Evolutionary conservation across 371 early-diverging fungal genomes (phyloP).

Genomic region (Zancudomyces culisetae): DNA sequence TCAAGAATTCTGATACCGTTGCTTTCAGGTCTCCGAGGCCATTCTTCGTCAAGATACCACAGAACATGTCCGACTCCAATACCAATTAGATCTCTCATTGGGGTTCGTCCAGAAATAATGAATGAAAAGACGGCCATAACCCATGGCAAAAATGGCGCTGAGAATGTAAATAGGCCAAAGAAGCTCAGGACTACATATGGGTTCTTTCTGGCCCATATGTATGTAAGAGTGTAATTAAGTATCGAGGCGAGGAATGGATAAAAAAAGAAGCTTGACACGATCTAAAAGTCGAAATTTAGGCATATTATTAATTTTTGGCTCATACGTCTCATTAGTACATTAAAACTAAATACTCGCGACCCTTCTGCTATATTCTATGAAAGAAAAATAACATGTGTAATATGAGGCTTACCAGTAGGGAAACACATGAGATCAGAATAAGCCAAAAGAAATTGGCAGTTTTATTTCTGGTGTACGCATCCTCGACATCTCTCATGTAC

Average conservation of each 20-base stretch:
- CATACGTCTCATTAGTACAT: neutral
- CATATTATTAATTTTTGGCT: too few relatives aligned
- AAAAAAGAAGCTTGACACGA: slow-evolving; percentile 33
- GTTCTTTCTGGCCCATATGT: slow-evolving; percentile 89
- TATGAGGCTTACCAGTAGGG: slow-evolving; percentile 28
- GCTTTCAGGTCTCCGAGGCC: slow-evolving; percentile 38
- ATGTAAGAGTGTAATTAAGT: slow-evolving; percentile 70
- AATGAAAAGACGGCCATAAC: slow-evolving; percentile 62
- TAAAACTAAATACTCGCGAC: neutral
- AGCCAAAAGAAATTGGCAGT: slow-evolving; percentile 82
- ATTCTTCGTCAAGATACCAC: slow-evolving; percentile 86
- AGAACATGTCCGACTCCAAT: slow-evolving; percentile 81
- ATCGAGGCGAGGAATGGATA: slow-evolving; percentile 71
- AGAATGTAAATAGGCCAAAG: slow-evolving; percentile 68
- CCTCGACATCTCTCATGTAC: slow-evolving; percentile 84
- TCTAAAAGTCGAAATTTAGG: too few relatives aligned
- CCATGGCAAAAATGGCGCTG: slow-evolving; percentile 88
- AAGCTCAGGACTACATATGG: slow-evolving; percentile 68
- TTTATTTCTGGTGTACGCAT: slow-evolving; percentile 72
- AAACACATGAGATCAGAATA: slow-evolving; percentile 43
- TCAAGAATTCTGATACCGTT: slow-evolving; percentile 9
- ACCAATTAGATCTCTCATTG: slow-evolving; percentile 63
- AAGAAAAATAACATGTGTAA: neutral
- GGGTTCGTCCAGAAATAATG: slow-evolving; percentile 46
- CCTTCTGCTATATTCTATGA: neutral